Base-by-base conservation (phyloP, 2,329 filamentous ascomycete genomes). In the Seiridium cupressi region DNA sequence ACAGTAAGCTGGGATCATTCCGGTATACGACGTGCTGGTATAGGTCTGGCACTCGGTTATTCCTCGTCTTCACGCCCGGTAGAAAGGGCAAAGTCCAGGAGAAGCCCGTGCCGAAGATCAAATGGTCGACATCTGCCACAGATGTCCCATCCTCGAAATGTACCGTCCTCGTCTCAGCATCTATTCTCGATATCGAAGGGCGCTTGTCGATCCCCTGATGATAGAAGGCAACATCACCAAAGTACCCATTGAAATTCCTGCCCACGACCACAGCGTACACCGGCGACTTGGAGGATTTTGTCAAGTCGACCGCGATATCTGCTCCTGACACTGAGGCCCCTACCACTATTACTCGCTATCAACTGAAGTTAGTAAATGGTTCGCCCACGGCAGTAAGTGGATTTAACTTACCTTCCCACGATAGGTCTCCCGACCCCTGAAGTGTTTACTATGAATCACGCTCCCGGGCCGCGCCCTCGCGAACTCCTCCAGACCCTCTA, bases 61-160 rank as follows among this genome's bases (percentile, higher is more conserved):
- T 84, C 10, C 78, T 75, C 1, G 82, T 71, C 2, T 76, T 70
- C 0, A 88, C 75, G 1, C 78, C 68, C 0, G 83, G 83, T 0
- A 88, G 69, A 67, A 89, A 89, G 0, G 86, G 86, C 0, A 89
- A 69, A 0, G 84, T 85, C 85, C 85, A 89, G 34, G 77, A 81
- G 69, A 88, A 89, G 0, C 88, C 88, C 0, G 88, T 90, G 31
- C 86, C 87, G 61, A 90, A 87, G 63, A 90, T 82, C 62, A 90
- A 77, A 65, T 83, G 69, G 69, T 90, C 87, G 11, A 90, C 82
- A 18, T 82, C 75, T 0, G 76, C 63, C 5, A 86, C 75, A 0
- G 69, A 74, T 1, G 75, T 79, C 2, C 85, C 85, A 62, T 89
- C 84, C 40, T 79, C 74, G 53, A 89, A 84, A 60, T 84, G 75